Evolutionary conservation across 2,329 filamentous ascomycete genomes (phyloP).

Genomic region (Fonsecaea monophora): DNA sequence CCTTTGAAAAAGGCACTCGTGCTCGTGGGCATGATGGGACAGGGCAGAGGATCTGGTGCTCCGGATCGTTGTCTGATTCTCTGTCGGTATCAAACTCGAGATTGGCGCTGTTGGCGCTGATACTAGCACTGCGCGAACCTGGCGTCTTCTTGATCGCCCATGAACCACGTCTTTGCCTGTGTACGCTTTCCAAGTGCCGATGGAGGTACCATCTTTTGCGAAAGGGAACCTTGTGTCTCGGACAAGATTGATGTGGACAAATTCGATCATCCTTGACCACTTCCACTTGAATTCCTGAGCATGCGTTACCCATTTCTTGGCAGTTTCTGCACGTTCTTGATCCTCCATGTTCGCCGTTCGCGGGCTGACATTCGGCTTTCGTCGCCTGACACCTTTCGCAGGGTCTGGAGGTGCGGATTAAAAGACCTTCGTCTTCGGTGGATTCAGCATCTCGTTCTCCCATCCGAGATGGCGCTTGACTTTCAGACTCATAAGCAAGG

Average conservation of each 20-base stretch:
- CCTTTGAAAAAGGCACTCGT: constrained; percentile 28
- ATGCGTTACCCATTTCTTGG: constrained; percentile 2
- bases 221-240: constrained; percentile 34
- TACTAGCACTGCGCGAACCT: constrained; percentile 12
- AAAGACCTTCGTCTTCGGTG: constrained; percentile 4
- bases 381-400: constrained; percentile 22
- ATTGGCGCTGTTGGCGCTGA: constrained; percentile 22
- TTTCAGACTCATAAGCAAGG: constrained; percentile 28
- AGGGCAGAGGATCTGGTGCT: constrained; percentile 34
- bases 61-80: not conserved
- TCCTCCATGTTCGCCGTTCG: not conserved
- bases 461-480: constrained; percentile 7
- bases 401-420: constrained; percentile 27
- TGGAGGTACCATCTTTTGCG: constrained; percentile 34
- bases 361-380: constrained; percentile 22
- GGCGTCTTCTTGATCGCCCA: not conserved
- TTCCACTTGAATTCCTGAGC: constrained; percentile 29
- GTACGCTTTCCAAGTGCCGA: constrained; percentile 33
- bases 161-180: constrained; percentile 9
- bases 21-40: constrained; percentile 31
- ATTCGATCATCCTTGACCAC: constrained; percentile 3
- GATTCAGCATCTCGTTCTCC: not conserved
- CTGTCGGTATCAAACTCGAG: constrained; percentile 5
- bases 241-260: constrained; percentile 35
- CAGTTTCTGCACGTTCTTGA: constrained; percentile 25